Evolutionary conservation across 2,329 filamentous ascomycete genomes (phyloP).

Genomic region (Capronia epimyces): DNA sequence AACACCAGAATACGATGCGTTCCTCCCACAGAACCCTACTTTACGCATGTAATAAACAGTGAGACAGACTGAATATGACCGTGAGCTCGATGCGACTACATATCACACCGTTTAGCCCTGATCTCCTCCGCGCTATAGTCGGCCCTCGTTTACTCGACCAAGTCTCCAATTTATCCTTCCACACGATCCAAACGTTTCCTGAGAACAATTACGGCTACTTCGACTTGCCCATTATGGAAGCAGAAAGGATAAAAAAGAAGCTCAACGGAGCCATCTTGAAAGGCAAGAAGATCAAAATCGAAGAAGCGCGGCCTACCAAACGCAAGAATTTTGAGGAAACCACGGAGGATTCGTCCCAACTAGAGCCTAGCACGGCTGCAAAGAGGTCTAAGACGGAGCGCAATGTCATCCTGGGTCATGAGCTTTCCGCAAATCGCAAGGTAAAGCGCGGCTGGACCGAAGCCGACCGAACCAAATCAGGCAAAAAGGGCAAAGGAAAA

Average conservation of each 20-base stretch:
- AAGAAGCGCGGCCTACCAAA: conserved; percentile 67
- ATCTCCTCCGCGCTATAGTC: conserved; percentile 65
- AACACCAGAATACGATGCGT: neutral
- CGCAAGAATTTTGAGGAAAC: conserved; percentile 39
- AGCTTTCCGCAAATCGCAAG: conserved; percentile 66
- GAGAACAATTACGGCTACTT: conserved; percentile 88
- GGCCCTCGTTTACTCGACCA: conserved; percentile 59
- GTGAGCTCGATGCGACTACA: conserved; percentile 58
- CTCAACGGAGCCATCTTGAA: conserved; percentile 80
- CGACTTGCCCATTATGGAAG: conserved; percentile 72
- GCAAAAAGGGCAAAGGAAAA: conserved; percentile 43
- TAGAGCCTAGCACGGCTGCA: conserved; percentile 29
- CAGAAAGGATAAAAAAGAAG: conserved; percentile 86
- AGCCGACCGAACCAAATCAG: conserved; percentile 47
- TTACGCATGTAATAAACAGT: neutral
- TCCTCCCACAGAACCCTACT: neutral
- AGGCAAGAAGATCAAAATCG: conserved; percentile 77
- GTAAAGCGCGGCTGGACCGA: conserved; percentile 90
- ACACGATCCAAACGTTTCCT: conserved; percentile 77
- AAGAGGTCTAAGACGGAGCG: conserved; percentile 46
- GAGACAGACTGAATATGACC: conserved; percentile 32
- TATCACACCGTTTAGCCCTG: conserved; percentile 76
- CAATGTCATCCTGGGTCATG: conserved; percentile 55
- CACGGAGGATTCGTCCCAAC: conserved; percentile 31
- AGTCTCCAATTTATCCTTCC: conserved; percentile 81